Evolutionary conservation across 345 rosid species (phyloP).

Genomic region (Pseudoturritis turrita): DNA sequence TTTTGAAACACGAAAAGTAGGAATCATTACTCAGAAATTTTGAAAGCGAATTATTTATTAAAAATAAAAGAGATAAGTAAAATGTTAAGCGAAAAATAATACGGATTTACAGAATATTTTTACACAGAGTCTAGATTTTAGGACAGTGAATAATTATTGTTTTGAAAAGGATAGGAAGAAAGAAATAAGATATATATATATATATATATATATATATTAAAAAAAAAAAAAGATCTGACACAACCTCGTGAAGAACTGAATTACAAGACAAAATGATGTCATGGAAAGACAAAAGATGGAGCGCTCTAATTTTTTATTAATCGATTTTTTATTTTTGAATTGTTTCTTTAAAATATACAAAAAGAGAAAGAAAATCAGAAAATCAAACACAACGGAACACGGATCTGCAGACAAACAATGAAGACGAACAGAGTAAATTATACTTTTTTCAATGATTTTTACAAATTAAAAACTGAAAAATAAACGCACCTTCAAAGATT

Average conservation of each 20-base stretch:
- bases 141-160: slow-evolving; percentile 28
- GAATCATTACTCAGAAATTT: slow-evolving; percentile 20
- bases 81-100: neutral
- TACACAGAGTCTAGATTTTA: slow-evolving; percentile 31
- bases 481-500: slow-evolving; percentile 26
- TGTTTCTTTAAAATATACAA: slow-evolving; percentile 9
- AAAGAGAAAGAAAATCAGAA: slow-evolving; percentile 2
- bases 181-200: neutral
- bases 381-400: slow-evolving; percentile 31
- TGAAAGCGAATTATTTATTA: neutral
- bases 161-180: slow-evolving; percentile 25
- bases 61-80: neutral
- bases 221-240: slow-evolving; percentile 59
- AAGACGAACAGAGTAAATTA: slow-evolving; percentile 28
- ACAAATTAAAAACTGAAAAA: neutral
- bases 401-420: slow-evolving; percentile 36
- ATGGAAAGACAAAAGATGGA: slow-evolving; percentile 48
- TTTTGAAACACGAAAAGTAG: slow-evolving; percentile 24
- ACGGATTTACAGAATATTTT: slow-evolving; percentile 18
- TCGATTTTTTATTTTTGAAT: neutral
- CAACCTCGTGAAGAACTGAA: slow-evolving; percentile 78
- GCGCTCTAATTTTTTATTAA: slow-evolving; percentile 25
- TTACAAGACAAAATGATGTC: slow-evolving; percentile 78
- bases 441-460: neutral
- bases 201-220: too few relatives aligned